phyloP scores from a whole-genome alignment of 139 green algal species.

The Auxenochlorella pyrenoidosa region DNA sequence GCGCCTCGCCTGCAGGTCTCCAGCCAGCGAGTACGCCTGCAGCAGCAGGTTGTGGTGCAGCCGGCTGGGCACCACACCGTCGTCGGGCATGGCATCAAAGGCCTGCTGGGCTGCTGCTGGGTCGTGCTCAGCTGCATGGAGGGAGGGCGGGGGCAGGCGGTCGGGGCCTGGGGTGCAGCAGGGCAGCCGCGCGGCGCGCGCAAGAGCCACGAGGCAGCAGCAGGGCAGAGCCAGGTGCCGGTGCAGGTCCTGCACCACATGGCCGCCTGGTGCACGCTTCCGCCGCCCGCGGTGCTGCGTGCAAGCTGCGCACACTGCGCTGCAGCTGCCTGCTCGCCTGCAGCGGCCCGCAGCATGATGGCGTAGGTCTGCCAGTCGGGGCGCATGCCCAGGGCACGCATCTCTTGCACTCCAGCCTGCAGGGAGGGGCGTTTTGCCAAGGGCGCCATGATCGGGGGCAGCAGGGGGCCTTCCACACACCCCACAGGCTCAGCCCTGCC shows the following conservation, averaged over 20 bases:
- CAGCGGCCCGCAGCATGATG: conserved; percentile 5
- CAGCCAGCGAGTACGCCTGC: not conserved
- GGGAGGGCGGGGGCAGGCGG: not conserved
- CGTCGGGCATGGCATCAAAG: not conserved
- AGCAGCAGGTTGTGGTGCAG: conserved; percentile 23
- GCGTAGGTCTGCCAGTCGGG: conserved; percentile 10
- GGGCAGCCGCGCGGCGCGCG: no score
- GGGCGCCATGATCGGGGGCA: no score
- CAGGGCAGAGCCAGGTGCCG: no score
- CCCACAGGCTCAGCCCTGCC: not conserved
- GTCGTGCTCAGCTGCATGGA: not conserved
- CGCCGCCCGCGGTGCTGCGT: no score
- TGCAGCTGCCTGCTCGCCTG: not conserved
- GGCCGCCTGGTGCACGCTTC: no score
- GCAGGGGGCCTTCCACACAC: no score
- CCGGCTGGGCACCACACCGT: not conserved
- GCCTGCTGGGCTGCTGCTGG: not conserved
- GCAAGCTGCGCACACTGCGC: not conserved
- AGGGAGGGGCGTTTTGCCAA: no score
- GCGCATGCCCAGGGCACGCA: conserved; percentile 21
- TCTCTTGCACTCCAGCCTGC: conserved; percentile 25
- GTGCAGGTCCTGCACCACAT: no score
- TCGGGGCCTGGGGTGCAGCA: not conserved
- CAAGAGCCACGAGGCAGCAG: no score
- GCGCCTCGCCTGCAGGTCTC: conserved; percentile 17